These are phyloP conservation scores for Fusarium papillatum DNA, from an alignment of 2,329 filamentous ascomycete genomes.

Conservation along the genomic window DNA sequence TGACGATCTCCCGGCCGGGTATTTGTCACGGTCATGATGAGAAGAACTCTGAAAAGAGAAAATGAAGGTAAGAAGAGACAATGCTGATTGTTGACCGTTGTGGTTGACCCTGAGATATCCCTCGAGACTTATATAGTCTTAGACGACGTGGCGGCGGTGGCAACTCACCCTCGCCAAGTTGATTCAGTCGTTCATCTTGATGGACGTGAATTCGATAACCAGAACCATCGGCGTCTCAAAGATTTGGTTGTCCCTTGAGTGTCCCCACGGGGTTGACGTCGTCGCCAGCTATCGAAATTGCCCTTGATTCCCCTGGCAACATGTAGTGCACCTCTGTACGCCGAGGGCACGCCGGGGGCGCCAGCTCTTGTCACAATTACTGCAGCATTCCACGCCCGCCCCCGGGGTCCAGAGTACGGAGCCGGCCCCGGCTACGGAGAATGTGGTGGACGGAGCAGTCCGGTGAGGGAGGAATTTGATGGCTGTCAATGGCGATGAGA, in stretches of 20 bases:
- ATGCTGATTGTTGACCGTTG: conserved; percentile 29
- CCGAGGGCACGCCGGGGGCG: conserved; percentile 13
- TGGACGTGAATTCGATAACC: conserved; percentile 17
- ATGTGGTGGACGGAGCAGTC: conserved; percentile 38
- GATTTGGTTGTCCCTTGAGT: conserved; percentile 13
- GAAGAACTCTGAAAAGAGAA: background rate
- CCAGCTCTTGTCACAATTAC: conserved; percentile 27
- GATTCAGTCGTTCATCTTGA: conserved; percentile 25
- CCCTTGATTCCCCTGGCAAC: conserved; percentile 40
- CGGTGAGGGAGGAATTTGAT: conserved; percentile 41
- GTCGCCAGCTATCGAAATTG: conserved; percentile 28
- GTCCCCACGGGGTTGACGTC: conserved; percentile 24
- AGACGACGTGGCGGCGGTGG: conserved; percentile 25
- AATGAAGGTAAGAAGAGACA: conserved; percentile 19
- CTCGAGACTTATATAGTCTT: conserved; percentile 37
- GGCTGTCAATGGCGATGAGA: conserved; percentile 29
- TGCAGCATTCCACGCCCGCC: conserved; percentile 40
- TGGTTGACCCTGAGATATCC: conserved; percentile 36
- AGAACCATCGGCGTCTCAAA: conserved; percentile 19
- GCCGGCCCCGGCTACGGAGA: conserved; percentile 39
- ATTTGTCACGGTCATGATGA: conserved; percentile 19
- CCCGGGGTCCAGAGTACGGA: conserved; percentile 32
- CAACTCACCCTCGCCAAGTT: conserved; percentile 25
- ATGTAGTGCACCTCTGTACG: conserved; percentile 5
- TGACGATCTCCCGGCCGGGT: conserved; percentile 10